These are phyloP conservation scores for Beta vulgaris DNA, from an alignment of 148 eudicot genomes.

Conservation along the genomic window DNA sequence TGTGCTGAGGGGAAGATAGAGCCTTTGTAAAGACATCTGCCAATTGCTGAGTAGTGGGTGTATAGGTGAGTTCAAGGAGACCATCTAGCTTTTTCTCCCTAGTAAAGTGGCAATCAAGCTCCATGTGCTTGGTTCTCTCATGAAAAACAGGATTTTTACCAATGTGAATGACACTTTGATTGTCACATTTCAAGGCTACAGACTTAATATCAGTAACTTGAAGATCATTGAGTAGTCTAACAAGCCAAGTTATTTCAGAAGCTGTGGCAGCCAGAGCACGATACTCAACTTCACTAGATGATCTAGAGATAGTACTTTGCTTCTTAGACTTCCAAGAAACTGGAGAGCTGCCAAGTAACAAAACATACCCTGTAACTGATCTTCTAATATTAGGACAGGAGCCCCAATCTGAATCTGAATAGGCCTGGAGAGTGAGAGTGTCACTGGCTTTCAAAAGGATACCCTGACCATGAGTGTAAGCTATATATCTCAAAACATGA, in stretches of 20 bases:
- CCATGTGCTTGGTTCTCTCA: too few relatives aligned
- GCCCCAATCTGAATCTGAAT: neutral
- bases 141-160: too few relatives aligned
- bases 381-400: neutral
- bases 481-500: neutral
- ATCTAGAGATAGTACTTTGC: neutral
- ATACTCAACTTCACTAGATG: neutral
- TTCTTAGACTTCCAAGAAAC: neutral
- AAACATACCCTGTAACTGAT: neutral
- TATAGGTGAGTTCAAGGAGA: too few relatives aligned
- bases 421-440: neutral
- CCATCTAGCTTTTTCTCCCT: too few relatives aligned
- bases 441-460: neutral
- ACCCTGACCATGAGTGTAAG: neutral
- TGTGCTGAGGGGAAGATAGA: too few relatives aligned
- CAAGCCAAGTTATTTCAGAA: neutral
- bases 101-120: too few relatives aligned
- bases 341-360: neutral
- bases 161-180: neutral
- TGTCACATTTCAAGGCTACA: neutral
- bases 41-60: too few relatives aligned
- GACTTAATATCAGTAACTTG: neutral
- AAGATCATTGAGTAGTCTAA: neutral
- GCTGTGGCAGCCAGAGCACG: neutral
- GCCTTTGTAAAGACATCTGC: too few relatives aligned